Evolutionary conservation across 768 basidiomycete genomes (phyloP).

Genomic region (Mycena galopus): DNA sequence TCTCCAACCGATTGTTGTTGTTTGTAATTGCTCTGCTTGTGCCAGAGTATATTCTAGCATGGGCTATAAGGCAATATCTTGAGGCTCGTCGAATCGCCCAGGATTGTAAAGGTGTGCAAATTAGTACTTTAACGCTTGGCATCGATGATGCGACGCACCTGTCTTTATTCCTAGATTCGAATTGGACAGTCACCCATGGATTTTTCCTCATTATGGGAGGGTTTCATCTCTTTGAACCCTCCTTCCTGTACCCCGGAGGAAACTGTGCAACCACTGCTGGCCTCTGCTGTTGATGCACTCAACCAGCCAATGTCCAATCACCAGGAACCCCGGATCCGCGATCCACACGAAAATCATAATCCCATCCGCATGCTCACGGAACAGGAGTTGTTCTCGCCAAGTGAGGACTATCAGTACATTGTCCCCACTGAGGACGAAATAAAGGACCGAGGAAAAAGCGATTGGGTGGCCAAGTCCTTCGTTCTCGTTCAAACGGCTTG

Average conservation of each 20-base stretch:
- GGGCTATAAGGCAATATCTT: background rate
- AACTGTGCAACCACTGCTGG: background rate
- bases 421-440: background rate
- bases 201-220: conserved; percentile 1
- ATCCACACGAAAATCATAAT: background rate
- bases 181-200: background rate
- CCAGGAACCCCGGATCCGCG: background rate
- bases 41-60: conserved; percentile 2
- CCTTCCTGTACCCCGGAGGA: background rate
- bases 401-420: background rate
- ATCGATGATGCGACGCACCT: background rate
- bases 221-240: background rate
- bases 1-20: background rate
- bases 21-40: background rate
- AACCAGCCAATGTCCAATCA: no score
- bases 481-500: background rate
- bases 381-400: background rate
- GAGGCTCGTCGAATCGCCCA: background rate
- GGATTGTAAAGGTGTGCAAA: background rate
- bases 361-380: background rate
- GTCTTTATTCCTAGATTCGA: background rate
- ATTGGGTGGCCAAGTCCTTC: background rate
- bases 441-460: background rate
- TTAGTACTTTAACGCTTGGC: background rate
- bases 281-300: no score